These are phyloP conservation scores for Cardamine chenopodiifolia DNA, from an alignment of 345 rosid species.

Conservation along the genomic window DNA sequence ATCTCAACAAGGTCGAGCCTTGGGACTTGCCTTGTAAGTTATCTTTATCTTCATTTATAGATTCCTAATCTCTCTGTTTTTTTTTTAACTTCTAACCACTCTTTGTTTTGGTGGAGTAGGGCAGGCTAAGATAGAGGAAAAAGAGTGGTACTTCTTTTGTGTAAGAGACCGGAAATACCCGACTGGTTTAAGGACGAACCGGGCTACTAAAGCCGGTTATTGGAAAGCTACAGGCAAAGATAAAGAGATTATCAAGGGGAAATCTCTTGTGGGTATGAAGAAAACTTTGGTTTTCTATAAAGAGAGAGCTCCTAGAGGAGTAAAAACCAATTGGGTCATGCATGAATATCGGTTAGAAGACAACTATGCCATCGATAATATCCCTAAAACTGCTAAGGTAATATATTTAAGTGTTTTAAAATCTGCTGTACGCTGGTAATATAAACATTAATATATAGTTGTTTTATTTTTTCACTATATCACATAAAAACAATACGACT, in stretches of 20 bases:
- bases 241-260: slow-evolving; percentile 51
- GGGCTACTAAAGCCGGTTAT: slow-evolving; percentile 54
- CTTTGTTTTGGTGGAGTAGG: slow-evolving; percentile 1
- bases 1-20: slow-evolving; percentile 87
- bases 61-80: not conserved
- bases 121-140: slow-evolving; percentile 48
- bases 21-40: slow-evolving; percentile 88
- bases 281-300: slow-evolving; percentile 81
- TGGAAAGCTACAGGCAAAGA: slow-evolving; percentile 78
- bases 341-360: slow-evolving; percentile 81
- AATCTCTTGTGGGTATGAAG: slow-evolving; percentile 77
- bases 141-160: slow-evolving; percentile 77
- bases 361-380: slow-evolving; percentile 47
- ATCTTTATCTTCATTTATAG: not conserved
- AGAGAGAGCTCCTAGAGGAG: slow-evolving; percentile 86
- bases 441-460: no score
- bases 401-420: not conserved
- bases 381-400: slow-evolving; percentile 58
- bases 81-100: not conserved
- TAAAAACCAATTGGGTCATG: slow-evolving; percentile 81
- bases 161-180: slow-evolving; percentile 74
- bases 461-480: no score
- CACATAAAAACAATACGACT: no score
- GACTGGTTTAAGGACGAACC: slow-evolving; percentile 61
- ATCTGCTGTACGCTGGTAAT: not conserved